Percentiles rank a stretch among this genome's conserved stretches.
Evolutionary conservation across 106 monocot species (phyloP).

Genomic region (Narthecium ossifragum): DNA sequence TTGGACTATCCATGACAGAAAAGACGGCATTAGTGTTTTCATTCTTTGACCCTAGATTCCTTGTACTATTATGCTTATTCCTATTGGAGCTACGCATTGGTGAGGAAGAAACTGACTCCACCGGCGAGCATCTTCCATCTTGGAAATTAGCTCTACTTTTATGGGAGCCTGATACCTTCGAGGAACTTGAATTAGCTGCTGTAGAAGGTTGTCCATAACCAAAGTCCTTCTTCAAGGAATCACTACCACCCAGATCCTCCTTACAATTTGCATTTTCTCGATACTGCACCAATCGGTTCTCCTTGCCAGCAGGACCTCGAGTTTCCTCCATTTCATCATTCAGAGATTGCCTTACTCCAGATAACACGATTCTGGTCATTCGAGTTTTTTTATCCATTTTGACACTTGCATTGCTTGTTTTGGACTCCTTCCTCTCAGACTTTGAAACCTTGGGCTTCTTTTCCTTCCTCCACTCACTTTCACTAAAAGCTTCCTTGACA

Average conservation of each 20-base stretch:
- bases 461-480: slow-evolving; percentile 34
- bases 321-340: slow-evolving; percentile 1
- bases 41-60: slow-evolving; percentile 5
- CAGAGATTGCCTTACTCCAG: not conserved
- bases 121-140: slow-evolving; percentile 20
- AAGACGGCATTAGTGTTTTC: slow-evolving; percentile 8
- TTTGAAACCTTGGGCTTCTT: slow-evolving; percentile 27
- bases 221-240: slow-evolving; percentile 13
- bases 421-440: slow-evolving; percentile 14
- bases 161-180: slow-evolving; percentile 20
- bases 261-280: not conserved
- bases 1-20: slow-evolving; percentile 14
- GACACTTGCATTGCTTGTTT: slow-evolving; percentile 3
- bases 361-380: not conserved
- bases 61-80: slow-evolving; percentile 1
- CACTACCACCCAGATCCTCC: slow-evolving; percentile 5
- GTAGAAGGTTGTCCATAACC: slow-evolving; percentile 2
- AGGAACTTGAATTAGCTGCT: slow-evolving; percentile 24
- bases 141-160: slow-evolving; percentile 24
- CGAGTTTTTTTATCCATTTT: slow-evolving; percentile 10
- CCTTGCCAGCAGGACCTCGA: not conserved
- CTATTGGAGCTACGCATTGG: slow-evolving; percentile 11
- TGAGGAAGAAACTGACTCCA: slow-evolving; percentile 31
- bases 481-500: slow-evolving; percentile 29
- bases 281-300: not conserved